phyloP scores from a whole-genome alignment of 106 monocot genomes.

The Apostasia shenzhenica region DNA sequence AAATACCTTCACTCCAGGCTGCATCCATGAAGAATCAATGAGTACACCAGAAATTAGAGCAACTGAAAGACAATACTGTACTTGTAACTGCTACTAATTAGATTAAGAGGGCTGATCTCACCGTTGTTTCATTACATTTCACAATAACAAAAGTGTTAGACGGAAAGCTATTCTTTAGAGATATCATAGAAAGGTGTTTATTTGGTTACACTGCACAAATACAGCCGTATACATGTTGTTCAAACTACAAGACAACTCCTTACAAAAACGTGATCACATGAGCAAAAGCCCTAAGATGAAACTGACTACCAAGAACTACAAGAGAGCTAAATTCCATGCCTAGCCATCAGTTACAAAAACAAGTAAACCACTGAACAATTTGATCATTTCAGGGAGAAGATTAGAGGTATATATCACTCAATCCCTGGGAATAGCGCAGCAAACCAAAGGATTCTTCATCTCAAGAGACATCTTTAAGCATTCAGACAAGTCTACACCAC shows the following conservation, averaged over 20 bases:
- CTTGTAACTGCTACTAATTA: too few relatives aligned
- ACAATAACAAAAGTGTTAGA: too few relatives aligned
- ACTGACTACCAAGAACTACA: background rate
- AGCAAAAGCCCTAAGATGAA: background rate
- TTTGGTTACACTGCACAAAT: too few relatives aligned
- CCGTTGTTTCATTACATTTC: too few relatives aligned
- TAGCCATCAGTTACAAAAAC: slow-evolving; percentile 10
- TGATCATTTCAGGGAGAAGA: background rate
- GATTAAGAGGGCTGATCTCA: too few relatives aligned
- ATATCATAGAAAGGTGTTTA: too few relatives aligned
- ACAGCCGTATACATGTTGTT: background rate
- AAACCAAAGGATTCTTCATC: slow-evolving; percentile 62
- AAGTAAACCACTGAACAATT: slow-evolving; percentile 9
- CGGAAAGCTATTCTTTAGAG: too few relatives aligned
- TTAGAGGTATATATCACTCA: background rate
- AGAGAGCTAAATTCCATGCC: background rate
- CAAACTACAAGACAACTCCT: background rate
- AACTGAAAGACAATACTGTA: too few relatives aligned
- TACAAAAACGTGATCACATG: background rate
- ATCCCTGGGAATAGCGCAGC: slow-evolving; percentile 35
- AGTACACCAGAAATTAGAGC: too few relatives aligned
- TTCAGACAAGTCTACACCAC: slow-evolving; percentile 43
- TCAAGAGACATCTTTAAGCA: slow-evolving; percentile 72
- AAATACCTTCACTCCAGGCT: too few relatives aligned
- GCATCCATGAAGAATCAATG: too few relatives aligned